These are phyloP conservation scores for Pseudozyma sp. DNA, from an alignment of 1,284 basidiomycete species.

Conservation along the genomic window DNA sequence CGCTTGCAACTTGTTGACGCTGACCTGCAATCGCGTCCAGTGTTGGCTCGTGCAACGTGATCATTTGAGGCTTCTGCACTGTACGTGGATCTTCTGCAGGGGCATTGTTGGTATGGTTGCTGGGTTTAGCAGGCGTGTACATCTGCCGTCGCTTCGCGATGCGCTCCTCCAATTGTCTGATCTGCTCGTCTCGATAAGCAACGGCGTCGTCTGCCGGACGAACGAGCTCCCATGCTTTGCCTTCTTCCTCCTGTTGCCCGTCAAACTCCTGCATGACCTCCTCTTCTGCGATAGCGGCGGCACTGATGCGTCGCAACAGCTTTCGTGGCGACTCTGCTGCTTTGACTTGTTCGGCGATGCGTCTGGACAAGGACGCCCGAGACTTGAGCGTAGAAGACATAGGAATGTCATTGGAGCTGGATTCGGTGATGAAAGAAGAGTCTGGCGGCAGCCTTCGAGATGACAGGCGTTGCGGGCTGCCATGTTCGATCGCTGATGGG, in stretches of 20 bases:
- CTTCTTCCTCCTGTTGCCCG: constrained; percentile 10
- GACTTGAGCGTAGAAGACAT: constrained; percentile 51
- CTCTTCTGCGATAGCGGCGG: constrained; percentile 51
- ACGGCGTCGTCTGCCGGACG: constrained; percentile 26
- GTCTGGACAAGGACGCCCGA: constrained; percentile 34
- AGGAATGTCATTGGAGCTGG: constrained; percentile 34
- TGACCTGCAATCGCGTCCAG: constrained; percentile 19
- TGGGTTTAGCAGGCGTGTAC: constrained; percentile 18
- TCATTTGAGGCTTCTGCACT: constrained; percentile 33
- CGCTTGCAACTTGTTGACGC: neutral
- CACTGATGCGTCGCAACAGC: constrained; percentile 54
- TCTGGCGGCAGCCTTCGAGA: constrained; percentile 34
- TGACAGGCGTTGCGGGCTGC: constrained; percentile 39
- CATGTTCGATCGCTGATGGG: constrained; percentile 24
- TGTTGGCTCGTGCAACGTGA: constrained; percentile 49
- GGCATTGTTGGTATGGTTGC: neutral
- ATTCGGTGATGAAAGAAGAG: constrained; percentile 38
- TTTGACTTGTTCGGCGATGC: constrained; percentile 25
- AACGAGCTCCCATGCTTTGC: constrained; percentile 9
- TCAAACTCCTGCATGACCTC: constrained; percentile 45
- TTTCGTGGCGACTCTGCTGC: constrained; percentile 54
- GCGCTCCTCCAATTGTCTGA: constrained; percentile 43
- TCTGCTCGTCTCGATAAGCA: constrained; percentile 41
- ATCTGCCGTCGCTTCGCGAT: constrained; percentile 32
- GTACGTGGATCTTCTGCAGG: constrained; percentile 16